These are phyloP conservation scores for Boletus eberwhitei DNA, from an alignment of 768 basidiomycete genomes.

Conservation along the genomic window DNA sequence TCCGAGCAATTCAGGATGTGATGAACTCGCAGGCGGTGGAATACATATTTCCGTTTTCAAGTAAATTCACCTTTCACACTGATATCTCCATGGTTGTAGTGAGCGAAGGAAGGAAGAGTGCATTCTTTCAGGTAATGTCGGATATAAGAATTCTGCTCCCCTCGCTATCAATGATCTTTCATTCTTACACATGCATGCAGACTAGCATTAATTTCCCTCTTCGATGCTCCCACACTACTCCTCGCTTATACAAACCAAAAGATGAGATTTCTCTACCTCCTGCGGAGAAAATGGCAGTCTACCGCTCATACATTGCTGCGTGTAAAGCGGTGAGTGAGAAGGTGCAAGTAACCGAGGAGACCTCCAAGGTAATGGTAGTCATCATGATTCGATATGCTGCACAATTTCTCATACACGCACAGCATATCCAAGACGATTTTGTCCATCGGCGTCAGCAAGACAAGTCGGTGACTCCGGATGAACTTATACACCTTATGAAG, in stretches of 20 bases:
- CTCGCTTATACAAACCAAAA: conserved; percentile 47
- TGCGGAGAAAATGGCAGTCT: conserved; percentile 46
- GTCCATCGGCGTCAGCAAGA: conserved; percentile 43
- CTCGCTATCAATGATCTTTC: neutral
- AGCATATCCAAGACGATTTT: conserved; percentile 81
- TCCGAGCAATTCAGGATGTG: conserved; percentile 60
- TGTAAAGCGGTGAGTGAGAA: conserved; percentile 49
- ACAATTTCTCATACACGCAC: neutral
- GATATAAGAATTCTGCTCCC: neutral
- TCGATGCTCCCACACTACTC: conserved; percentile 27
- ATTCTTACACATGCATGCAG: conserved; percentile 34
- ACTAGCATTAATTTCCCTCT: conserved; percentile 58
- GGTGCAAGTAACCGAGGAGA: conserved; percentile 48
- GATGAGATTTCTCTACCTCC: conserved; percentile 46
- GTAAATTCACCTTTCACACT: conserved; percentile 66
- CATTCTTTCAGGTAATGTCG: conserved; percentile 61
- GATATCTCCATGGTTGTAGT: conserved; percentile 66
- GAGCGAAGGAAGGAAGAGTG: conserved; percentile 62
- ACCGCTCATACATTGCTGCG: conserved; percentile 57
- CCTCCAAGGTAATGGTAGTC: conserved; percentile 51
- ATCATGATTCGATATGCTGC: neutral
- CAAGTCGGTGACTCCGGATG: conserved; percentile 46
- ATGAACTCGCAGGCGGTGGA: conserved; percentile 64
- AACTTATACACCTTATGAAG: conserved; percentile 65
- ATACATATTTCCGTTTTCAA: conserved; percentile 72